Evolutionary conservation across 495 filamentous ascomycete species (phyloP).

Genomic region (Lophiotrema nucula): DNA sequence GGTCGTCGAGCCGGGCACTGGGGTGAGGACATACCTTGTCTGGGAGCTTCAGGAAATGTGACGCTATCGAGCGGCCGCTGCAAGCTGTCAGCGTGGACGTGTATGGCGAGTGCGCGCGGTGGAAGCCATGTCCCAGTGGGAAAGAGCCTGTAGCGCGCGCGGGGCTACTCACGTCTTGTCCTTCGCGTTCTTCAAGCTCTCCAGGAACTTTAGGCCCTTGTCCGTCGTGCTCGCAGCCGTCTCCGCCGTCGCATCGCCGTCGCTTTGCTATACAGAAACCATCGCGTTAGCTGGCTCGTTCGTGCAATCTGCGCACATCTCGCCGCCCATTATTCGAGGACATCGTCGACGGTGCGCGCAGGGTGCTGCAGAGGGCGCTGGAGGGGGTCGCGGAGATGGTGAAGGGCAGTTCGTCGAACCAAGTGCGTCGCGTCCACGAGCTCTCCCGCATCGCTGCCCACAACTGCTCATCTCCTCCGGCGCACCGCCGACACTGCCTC

Average conservation of each 20-base stretch:
- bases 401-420: constrained; percentile 27
- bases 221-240: constrained; percentile 63
- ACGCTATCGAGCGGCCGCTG: constrained; percentile 67
- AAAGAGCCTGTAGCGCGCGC: constrained; percentile 6
- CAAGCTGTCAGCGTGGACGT: constrained; percentile 13
- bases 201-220: constrained; percentile 63
- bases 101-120: background rate
- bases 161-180: constrained; percentile 66
- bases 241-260: constrained; percentile 20
- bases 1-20: no score
- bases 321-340: background rate
- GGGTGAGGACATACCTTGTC: constrained; percentile 44
- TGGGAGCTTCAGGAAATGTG: constrained; percentile 68
- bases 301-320: background rate
- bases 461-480: constrained; percentile 8
- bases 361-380: constrained; percentile 14
- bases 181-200: constrained; percentile 61
- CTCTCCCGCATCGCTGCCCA: constrained; percentile 26
- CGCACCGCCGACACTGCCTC: constrained; percentile 16
- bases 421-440: constrained; percentile 26
- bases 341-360: constrained; percentile 9
- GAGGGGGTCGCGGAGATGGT: constrained; percentile 11
- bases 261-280: constrained; percentile 17
- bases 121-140: background rate
- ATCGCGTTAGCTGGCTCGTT: constrained; percentile 22